Evolutionary conservation across 352 stramenopile species (phyloP), one percentile per base, ranked within the genome.

Genomic region (Ophiocytium majus): DNA sequence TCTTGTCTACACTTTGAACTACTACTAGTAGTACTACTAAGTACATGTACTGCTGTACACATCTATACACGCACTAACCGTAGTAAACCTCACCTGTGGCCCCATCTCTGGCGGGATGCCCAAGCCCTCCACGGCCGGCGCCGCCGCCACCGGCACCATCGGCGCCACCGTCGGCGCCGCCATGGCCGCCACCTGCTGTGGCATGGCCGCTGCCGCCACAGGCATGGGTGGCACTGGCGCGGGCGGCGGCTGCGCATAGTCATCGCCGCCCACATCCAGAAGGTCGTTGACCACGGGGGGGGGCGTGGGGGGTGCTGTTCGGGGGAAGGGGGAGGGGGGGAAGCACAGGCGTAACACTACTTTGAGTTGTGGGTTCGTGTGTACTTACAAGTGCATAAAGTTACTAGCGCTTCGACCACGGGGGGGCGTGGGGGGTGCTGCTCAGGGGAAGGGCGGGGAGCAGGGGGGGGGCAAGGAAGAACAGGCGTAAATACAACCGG

Each of bases 271-370:
- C 34, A 86, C 82, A 33, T 78, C 82, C n/a, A 86, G 76, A 19
- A 86, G 57, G 63, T 86, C 82, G 33, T 86, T 78, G 14, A 86
- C 75, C 76, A 76, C 82, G 9, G 79, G 43, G 5, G 43, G 43
- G 43, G 43, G 43, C 5, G 43, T 57, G 43, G 43, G 43, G 43
- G 43, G 43, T 5, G 43, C 43, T 57, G 43, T 57, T 5, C 5
- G 14, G 43, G 14, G 14, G 43, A 14, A 14, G 43, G 43, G 43
- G 43, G 43, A 14, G 43, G 43, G 43, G 43, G 43, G 43, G 43
- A 14, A 14, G 43, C 43, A n/a, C n/a, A n/a, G n/a, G n/a, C n/a
- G n/a, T n/a, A n/a, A n/a, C n/a, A n/a, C n/a, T n/a, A n/a, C n/a
- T n/a, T n/a, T n/a, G n/a, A n/a, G n/a, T n/a, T n/a, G n/a, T n/a